A percentile compares a stretch with the other conserved stretches of the same genome.
Conservation (phyloP, 2,329 filamentous ascomycete species). For the Diaporthe ilicicola region DNA sequence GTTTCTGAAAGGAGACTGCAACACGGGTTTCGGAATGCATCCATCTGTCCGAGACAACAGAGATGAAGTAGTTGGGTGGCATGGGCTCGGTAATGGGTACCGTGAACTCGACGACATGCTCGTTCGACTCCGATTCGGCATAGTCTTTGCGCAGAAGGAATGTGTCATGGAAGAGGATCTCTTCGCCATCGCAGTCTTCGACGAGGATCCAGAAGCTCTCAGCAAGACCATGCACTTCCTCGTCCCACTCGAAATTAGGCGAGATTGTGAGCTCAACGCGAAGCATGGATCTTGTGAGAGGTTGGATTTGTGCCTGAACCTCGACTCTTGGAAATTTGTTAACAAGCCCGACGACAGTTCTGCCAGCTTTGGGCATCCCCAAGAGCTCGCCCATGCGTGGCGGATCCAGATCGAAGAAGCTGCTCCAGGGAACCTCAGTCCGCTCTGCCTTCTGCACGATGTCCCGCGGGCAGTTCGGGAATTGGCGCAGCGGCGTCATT, state of each 20-base stretch:
- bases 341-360: slow-evolving; percentile 84
- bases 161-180: slow-evolving; percentile 93
- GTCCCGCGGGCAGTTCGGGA: slow-evolving; percentile 81
- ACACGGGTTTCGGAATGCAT: slow-evolving; percentile 97
- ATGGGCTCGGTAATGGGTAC: slow-evolving; percentile 97
- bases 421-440: slow-evolving; percentile 92
- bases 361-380: slow-evolving; percentile 87
- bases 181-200: slow-evolving; percentile 96
- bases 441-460: slow-evolving; percentile 92
- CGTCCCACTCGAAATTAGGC: slow-evolving; percentile 96
- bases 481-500: slow-evolving; percentile 95
- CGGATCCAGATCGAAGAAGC: slow-evolving; percentile 95
- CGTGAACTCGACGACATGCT: slow-evolving; percentile 95
- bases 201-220: slow-evolving; percentile 98
- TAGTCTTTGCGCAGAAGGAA: slow-evolving; percentile 93
- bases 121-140: slow-evolving; percentile 83
- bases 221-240: slow-evolving; percentile 82
- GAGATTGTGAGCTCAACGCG: slow-evolving; percentile 90
- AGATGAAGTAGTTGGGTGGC: slow-evolving; percentile 99
- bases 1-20: slow-evolving; percentile 92
- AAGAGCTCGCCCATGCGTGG: slow-evolving; percentile 95
- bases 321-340: slow-evolving; percentile 93
- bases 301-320: slow-evolving; percentile 91
- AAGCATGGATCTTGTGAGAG: slow-evolving; percentile 92
- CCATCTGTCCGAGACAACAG: slow-evolving; percentile 93